A percentile compares a stretch with the other conserved stretches of the same genome.
Conservation (phyloP, 345 rosid species). For the Syzygium aqueum region DNA sequence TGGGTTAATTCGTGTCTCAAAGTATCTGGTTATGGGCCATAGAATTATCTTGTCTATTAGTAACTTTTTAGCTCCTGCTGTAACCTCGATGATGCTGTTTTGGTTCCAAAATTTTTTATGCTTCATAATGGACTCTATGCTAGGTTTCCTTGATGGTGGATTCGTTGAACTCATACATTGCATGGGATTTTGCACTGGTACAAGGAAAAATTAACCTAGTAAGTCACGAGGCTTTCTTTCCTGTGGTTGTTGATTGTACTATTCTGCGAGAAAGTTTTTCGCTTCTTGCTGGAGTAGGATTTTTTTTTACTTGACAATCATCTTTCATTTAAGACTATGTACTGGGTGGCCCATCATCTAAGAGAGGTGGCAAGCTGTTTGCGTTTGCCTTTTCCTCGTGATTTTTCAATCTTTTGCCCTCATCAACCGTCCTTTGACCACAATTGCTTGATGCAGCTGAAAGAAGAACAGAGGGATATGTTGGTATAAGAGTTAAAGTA, state of each 20-base stretch:
- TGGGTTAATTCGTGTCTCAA: background rate
- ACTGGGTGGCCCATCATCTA: background rate
- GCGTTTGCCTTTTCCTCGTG: background rate
- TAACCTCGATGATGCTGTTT: background rate
- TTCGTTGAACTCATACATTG: slow-evolving; percentile 81
- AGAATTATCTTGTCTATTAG: background rate
- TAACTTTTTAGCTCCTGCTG: background rate
- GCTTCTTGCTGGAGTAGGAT: background rate
- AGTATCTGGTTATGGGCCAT: background rate
- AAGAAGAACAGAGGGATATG: background rate
- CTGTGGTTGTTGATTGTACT: background rate
- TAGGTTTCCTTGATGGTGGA: slow-evolving; percentile 82
- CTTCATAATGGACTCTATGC: background rate
- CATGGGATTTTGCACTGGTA: slow-evolving; percentile 86
- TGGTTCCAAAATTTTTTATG: background rate
- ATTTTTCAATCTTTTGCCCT: background rate
- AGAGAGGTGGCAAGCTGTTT: background rate
- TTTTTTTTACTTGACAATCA: background rate
- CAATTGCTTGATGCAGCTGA: background rate
- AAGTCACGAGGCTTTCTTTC: slow-evolving; percentile 15
- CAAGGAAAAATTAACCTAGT: slow-evolving; percentile 88
- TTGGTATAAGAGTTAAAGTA: background rate
- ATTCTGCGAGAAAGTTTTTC: background rate
- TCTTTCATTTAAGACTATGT: background rate
- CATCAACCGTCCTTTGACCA: background rate